Percentiles rank a stretch among this genome's conserved stretches.
phyloP scores from a whole-genome alignment of 2,329 filamentous ascomycete species.

The Colletotrichum lini region DNA sequence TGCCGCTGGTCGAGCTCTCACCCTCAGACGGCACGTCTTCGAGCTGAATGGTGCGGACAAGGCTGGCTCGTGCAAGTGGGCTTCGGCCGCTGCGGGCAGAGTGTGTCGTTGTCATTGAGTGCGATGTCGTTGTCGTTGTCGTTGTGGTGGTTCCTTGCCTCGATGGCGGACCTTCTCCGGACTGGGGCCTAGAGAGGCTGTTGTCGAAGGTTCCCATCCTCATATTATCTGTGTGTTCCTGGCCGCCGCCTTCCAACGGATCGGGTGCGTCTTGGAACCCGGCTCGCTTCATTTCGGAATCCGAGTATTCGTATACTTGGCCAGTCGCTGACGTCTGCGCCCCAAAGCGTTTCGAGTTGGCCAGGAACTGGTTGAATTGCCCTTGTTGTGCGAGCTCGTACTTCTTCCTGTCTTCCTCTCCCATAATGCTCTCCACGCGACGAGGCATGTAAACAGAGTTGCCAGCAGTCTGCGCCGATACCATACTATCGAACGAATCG shows the following conservation, averaged over 20 bases:
- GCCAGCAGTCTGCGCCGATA: slow-evolving; percentile 69
- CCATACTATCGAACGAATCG: slow-evolving; percentile 77
- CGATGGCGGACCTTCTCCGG: slow-evolving; percentile 46
- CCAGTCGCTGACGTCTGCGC: slow-evolving; percentile 52
- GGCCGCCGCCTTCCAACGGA: slow-evolving; percentile 9
- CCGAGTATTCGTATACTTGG: slow-evolving; percentile 65
- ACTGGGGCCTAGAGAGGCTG: slow-evolving; percentile 14
- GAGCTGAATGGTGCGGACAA: slow-evolving; percentile 48
- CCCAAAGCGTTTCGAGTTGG: slow-evolving; percentile 43
- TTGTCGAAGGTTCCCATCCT: slow-evolving; percentile 47
- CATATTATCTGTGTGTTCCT: slow-evolving; percentile 39
- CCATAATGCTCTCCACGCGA: slow-evolving; percentile 82
- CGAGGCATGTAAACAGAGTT: slow-evolving; percentile 77
- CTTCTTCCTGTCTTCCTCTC: slow-evolving; percentile 81
- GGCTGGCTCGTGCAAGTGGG: slow-evolving; percentile 55
- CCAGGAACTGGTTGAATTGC: slow-evolving; percentile 52
- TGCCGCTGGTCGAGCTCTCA: slow-evolving; percentile 43
- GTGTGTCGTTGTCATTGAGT: slow-evolving; percentile 35
- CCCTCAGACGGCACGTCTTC: slow-evolving; percentile 52
- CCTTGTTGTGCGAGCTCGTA: slow-evolving; percentile 78
- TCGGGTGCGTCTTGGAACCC: slow-evolving; percentile 31
- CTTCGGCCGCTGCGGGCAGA: slow-evolving; percentile 52
- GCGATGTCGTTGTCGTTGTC: not conserved
- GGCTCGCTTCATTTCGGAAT: slow-evolving; percentile 52
- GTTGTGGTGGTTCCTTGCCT: slow-evolving; percentile 43